Base-by-base conservation (phyloP, 2,329 filamentous ascomycete genomes). In the Acrocalymma vagum region DNA sequence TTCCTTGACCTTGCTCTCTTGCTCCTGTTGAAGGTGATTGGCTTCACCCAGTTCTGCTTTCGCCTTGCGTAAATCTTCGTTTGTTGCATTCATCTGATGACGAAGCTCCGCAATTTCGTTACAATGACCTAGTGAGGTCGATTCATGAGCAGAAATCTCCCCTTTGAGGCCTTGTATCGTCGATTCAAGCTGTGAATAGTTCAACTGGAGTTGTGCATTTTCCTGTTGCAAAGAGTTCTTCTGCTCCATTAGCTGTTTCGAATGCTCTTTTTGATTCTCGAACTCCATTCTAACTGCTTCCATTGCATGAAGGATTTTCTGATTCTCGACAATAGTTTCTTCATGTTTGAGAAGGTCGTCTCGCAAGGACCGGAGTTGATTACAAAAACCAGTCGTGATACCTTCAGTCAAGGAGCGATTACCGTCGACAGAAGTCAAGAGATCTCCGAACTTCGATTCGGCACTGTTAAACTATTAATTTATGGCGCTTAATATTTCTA, bases 321-420 rank as follows among this genome's bases (percentile, higher is more conserved):
- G 27, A 9, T 38, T 46, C n/a, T 63, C 42, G 0, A 34, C 16
- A 20, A 55, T 42, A 6, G 49, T 31, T 15, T 63, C 48, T 9
- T 59, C 45, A 13, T 55, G 52, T 26, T 52, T 55, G 11, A 57
- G 20, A 7, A 64, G 44, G 2, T 62, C 54, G 1, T 14, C 20
- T 15, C 38, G 42, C 22, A 68, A 31, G 18, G 13, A 14, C 4
- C 51, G 18, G 10, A 63, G 10, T 18, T 63, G 49, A 8, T 48
- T 35, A 11, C 36, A 33, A 10, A 66, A 39, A 16, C 32, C 42
- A 0, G n/a, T 21, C 9, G 47, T 38, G 5, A 62, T 22, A 4
- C 49, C 37, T 1, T 48, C 41, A 1, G 27, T 51, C 3, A 38
- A 23, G 3, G 35, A 24, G 3, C 15, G 11, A 9, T 38, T 45